These are phyloP conservation scores for Tricholomella constricta DNA, from an alignment of 768 basidiomycete genomes.

Conservation along the genomic window DNA sequence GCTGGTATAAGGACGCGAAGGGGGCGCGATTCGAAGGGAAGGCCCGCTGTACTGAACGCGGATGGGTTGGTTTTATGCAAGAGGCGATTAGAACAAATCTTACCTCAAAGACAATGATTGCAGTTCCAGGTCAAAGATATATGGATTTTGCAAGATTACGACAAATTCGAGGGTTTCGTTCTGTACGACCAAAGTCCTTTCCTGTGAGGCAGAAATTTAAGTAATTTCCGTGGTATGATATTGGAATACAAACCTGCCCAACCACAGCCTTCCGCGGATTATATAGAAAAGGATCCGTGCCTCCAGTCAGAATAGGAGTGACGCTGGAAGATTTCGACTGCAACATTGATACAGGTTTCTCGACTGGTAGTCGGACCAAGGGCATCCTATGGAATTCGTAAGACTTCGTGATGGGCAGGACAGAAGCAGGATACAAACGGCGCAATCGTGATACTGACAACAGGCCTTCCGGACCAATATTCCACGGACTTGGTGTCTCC, in stretches of 20 bases:
- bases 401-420: slow-evolving; percentile 9
- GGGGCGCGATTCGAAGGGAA: slow-evolving; percentile 66
- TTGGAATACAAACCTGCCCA: slow-evolving; percentile 50
- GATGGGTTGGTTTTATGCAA: slow-evolving; percentile 8
- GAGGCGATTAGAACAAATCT: slow-evolving; percentile 10
- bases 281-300: slow-evolving; percentile 85
- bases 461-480: slow-evolving; percentile 85
- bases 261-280: slow-evolving; percentile 74
- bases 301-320: slow-evolving; percentile 55
- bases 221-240: background rate
- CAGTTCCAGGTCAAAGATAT: slow-evolving; percentile 88
- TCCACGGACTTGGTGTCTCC: slow-evolving; percentile 71
- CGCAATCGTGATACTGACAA: slow-evolving; percentile 76
- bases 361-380: slow-evolving; percentile 66
- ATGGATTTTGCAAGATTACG: slow-evolving; percentile 88
- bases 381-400: slow-evolving; percentile 53
- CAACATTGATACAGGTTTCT: slow-evolving; percentile 66
- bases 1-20: slow-evolving; percentile 71
- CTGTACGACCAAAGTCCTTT: slow-evolving; percentile 70
- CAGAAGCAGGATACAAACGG: slow-evolving; percentile 51
- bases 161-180: slow-evolving; percentile 83
- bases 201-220: slow-evolving; percentile 33
- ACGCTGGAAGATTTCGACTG: slow-evolving; percentile 39
- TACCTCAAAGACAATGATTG: slow-evolving; percentile 83
- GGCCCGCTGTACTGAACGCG: slow-evolving; percentile 73